Percentiles rank a stretch among this genome's conserved stretches.
Evolutionary conservation across 2,329 filamentous ascomycete species (phyloP).

Genomic region (Fusarium sp.): DNA sequence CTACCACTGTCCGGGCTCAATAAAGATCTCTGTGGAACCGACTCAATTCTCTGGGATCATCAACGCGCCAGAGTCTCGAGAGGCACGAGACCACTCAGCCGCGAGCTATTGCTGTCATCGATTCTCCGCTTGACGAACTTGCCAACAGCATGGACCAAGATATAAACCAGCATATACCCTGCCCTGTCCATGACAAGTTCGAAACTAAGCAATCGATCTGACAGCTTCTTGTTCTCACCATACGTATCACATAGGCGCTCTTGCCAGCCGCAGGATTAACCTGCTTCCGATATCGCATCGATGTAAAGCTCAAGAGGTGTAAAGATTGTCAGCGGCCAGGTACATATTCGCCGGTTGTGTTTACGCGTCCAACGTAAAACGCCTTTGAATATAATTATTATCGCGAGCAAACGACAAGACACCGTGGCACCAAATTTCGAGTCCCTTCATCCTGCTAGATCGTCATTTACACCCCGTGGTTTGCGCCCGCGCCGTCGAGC

Average conservation of each 20-base stretch:
- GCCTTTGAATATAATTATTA: slow-evolving; percentile 4
- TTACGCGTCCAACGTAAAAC: not conserved
- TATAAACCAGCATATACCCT: not conserved
- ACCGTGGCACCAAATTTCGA: slow-evolving; percentile 4
- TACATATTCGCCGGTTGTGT: slow-evolving; percentile 4
- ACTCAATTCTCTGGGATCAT: slow-evolving; percentile 21
- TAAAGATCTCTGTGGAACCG: slow-evolving; percentile 26
- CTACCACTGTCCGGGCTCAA: slow-evolving; percentile 20
- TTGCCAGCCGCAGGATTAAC: slow-evolving; percentile 16
- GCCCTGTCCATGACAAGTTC: not conserved
- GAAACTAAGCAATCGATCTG: slow-evolving; percentile 15
- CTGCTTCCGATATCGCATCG: slow-evolving; percentile 4
- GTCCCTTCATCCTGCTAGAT: slow-evolving; percentile 32
- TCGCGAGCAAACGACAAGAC: slow-evolving; percentile 26
- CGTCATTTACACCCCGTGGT: slow-evolving; percentile 27
- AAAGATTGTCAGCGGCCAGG: not conserved
- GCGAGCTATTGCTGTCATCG: slow-evolving; percentile 34
- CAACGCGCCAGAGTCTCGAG: not conserved
- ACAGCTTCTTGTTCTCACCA: slow-evolving; percentile 4
- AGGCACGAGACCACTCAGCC: slow-evolving; percentile 37
- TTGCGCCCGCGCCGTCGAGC: slow-evolving; percentile 31
- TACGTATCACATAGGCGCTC: slow-evolving; percentile 1
- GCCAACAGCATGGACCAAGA: slow-evolving; percentile 37
- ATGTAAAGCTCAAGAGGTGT: not conserved
- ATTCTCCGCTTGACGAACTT: slow-evolving; percentile 26